Base-by-base conservation (phyloP, 2,329 filamentous ascomycete genomes). In the Coniella lustricola region DNA sequence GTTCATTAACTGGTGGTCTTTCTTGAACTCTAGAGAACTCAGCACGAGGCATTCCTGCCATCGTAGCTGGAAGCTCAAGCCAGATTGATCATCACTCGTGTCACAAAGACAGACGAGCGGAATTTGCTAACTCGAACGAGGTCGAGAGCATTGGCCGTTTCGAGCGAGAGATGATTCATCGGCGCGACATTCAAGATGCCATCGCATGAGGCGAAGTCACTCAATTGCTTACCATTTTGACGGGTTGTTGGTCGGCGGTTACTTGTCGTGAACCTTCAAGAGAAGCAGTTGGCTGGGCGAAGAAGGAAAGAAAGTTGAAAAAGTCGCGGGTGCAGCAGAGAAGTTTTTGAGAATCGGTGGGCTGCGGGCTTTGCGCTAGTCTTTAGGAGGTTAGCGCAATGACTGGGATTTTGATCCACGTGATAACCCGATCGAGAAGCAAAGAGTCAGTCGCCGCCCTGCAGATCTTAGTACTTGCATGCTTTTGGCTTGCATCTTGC, bases 1-100 rank as follows among this genome's bases (percentile, higher is more conserved):
- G 84, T 84, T 77, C 79, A 83, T 82, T 74, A 73, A 75, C 74
- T 76, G 77, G 46, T 71, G 68, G 78, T 87, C 85, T 89, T 87
- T 83, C 85, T 82, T 85, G 74, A 86, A 85, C 89, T 95, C 89
- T 94, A 94, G 75, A 84, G 88, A 93, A 85, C 78, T 73, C 71
- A 66, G 59, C 64, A 64, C 54, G 64, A 66, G 69, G 69, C 76
- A 75, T 79, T 74, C 73, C 74, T 74, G 74, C 75, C 70, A 67
- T 62, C 62, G 52, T 57, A 60, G 57, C 68, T 71, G 61, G 25
- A 60, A 64, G 65, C 80, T 84, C 80, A 77, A 84, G 81, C 78
- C 81, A 81, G 71, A 69, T 80, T 81, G 71, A 69, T 80, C 78
- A 71, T 81, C 78, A 80, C 76, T 71, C 57, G 60, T 54, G 67